Base-by-base conservation (phyloP, 2,329 filamentous ascomycete genomes). In the Arthrobotrys musiformis region DNA sequence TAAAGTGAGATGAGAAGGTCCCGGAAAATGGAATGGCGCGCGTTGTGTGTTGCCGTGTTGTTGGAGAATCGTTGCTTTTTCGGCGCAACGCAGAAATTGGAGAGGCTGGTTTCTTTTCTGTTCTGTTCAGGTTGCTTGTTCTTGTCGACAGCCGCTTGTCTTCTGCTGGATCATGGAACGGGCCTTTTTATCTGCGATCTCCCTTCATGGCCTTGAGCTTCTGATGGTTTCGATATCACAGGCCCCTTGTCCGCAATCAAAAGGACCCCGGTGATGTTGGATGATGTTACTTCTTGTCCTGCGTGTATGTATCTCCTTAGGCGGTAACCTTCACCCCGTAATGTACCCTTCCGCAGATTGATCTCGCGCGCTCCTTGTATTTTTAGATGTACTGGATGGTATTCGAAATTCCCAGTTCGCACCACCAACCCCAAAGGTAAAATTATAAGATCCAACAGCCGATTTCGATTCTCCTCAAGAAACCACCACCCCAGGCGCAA, bases 51-150 rank as follows among this genome's bases (percentile, higher is more conserved):
- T 73, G 69, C 63, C 44, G 68, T 62, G 54, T 61, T 67, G 70
- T 74, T 63, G 52, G 46, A 63, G 54, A 61, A 61, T 75, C 54
- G 54, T 75, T 75, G 62, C 63, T 69, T 75, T 75, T 75, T 75
- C 60, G 54, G 52, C 63, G 40, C 72, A 76, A 76, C 72, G 30
- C 72, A 76, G 54, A 64, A 75, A 70, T 70, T 58, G 37, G 58
- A 68, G 72, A 64, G 72, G 72, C 58, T 76, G 72, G 72, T 44
- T 48, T 8, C 30, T n/a, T 56, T 19, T n/a, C 22, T 22, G 50
- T n/a, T n/a, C n/a, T n/a, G n/a, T n/a, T n/a, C n/a, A n/a, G n/a
- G n/a, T n/a, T n/a, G n/a, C n/a, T n/a, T n/a, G 26, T 48, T 17
- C 11, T 35, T 37, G 52, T 70, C 66, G 54, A 70, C 66, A 62